Evolutionary conservation across 208 protist genomes (phyloP), one percentile per base, ranked within the genome.

Genomic region (Sergeia podlipaevii): DNA sequence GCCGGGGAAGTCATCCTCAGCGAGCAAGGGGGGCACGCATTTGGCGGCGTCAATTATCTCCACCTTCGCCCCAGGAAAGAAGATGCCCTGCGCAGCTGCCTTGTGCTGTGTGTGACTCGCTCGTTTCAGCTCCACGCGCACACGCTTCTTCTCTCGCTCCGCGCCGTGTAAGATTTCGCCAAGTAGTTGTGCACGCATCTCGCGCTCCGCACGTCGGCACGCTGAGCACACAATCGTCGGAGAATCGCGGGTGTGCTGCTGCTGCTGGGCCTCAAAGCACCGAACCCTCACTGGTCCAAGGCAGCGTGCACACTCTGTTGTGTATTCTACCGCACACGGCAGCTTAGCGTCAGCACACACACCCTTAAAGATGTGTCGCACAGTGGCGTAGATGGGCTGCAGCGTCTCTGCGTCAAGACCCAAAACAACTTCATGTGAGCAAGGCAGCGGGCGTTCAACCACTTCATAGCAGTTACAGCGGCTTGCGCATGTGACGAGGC

Each of bases 391-490:
- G 41, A 95, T 83, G 7, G 84, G 80, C 63, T 88, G 67, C 20
- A 80, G 39, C 2, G 66, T 84, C 26, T 70, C 74, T 27, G 63
- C 67, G 60, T 91, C 76, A 5, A 92, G 51, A 2, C 88, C 88
- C 2, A 91, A 54, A 21, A 90, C 67, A 50, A 74, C 70, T 46
- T 70, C 51, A 49, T 95, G 88, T 18, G 67, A 77, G 65, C 88
- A 95, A 2, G 24, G 5, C 42, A 92, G 65, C n/a, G 65, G 56
- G 11, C 51, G 18, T 52, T 89, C 80, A 33, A 85, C 53, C 32
- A 91, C 65, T 58, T 92, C 74, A 38, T 83, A 85, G 63, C 88
- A 95, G 66, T 91, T 85, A 64, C 88, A 95, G 0, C 60, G 65
- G 47, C 63, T 60, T 1, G 60, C 51, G 49, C 88, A 95, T 34